Percentiles rank a stretch among this genome's conserved stretches.
Conservation (phyloP, 2,329 filamentous ascomycete genomes). For the Aureobasidium uvarum region DNA sequence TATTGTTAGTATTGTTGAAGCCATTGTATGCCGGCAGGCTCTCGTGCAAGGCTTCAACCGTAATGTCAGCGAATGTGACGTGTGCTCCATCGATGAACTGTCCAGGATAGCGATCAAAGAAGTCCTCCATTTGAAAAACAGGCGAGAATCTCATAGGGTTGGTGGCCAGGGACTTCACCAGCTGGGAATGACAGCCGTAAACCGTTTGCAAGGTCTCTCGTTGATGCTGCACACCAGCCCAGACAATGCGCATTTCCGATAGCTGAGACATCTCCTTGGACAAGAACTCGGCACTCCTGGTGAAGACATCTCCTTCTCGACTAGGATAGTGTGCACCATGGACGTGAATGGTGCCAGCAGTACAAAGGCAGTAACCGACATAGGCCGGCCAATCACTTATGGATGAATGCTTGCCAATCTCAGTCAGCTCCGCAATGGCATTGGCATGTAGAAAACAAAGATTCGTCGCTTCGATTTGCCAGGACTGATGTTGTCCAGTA, state of each 20-base stretch:
- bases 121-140: slow-evolving; percentile 81
- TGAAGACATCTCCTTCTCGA: slow-evolving; percentile 62
- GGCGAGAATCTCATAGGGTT: slow-evolving; percentile 72
- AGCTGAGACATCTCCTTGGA: slow-evolving; percentile 77
- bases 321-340: slow-evolving; percentile 78
- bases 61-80: slow-evolving; percentile 66
- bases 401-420: slow-evolving; percentile 70
- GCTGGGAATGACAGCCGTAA: slow-evolving; percentile 72
- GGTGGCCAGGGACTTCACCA: slow-evolving; percentile 69
- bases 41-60: slow-evolving; percentile 56
- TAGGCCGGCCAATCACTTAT: slow-evolving; percentile 83
- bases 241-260: slow-evolving; percentile 69
- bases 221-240: slow-evolving; percentile 78
- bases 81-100: slow-evolving; percentile 72
- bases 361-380: slow-evolving; percentile 82
- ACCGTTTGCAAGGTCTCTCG: slow-evolving; percentile 74
- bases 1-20: slow-evolving; percentile 18
- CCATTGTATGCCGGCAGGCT: slow-evolving; percentile 29
- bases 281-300: slow-evolving; percentile 65
- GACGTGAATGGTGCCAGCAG: slow-evolving; percentile 82
- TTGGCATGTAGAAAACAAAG: slow-evolving; percentile 85
- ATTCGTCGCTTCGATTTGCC: slow-evolving; percentile 89
- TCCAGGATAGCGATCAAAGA: slow-evolving; percentile 78
- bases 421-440: slow-evolving; percentile 77
- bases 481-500: slow-evolving; percentile 80